Conservation (phyloP, 257 asterid genomes). For the Thymus mandschuricus region DNA sequence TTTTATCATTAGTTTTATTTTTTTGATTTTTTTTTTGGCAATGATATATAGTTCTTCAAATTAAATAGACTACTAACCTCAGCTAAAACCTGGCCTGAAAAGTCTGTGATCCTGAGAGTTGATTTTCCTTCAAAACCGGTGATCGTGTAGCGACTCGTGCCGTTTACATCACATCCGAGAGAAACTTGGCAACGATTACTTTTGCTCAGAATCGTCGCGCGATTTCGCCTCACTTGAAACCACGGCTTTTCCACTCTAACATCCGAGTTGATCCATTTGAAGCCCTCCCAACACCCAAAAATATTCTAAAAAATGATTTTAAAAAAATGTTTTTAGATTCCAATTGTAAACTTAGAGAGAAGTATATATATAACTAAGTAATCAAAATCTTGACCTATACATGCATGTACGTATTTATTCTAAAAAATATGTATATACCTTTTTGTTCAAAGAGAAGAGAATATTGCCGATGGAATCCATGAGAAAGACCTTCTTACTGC, state of each 20-base stretch:
- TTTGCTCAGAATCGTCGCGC: constrained; percentile 29
- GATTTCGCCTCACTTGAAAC: constrained; percentile 54
- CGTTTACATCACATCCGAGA: constrained; percentile 33
- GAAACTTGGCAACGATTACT: constrained; percentile 42
- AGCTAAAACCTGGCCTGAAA: constrained; percentile 51
- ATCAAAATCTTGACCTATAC: no score
- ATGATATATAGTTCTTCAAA: neutral
- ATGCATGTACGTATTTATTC: neutral
- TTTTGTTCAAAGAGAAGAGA: constrained; percentile 60
- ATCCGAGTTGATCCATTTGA: constrained; percentile 38
- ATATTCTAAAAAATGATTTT: no score
- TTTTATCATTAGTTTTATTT: neutral
- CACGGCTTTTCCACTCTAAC: constrained; percentile 41
- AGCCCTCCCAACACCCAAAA: constrained; percentile 64
- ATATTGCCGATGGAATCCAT: constrained; percentile 70
- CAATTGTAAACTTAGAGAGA: no score
- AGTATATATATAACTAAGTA: no score
- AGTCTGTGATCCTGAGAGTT: constrained; percentile 47
- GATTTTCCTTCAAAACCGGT: constrained; percentile 52
- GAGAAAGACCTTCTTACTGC: constrained; percentile 57
- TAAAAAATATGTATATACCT: constrained; percentile 41
- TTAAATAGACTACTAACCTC: constrained; percentile 41
- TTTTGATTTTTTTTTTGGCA: no score
- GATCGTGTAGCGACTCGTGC: constrained; percentile 43
- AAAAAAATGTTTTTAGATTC: no score